These are phyloP conservation scores for Pseudogymnoascus sp. DNA, from an alignment of 2,329 filamentous ascomycete genomes.

Conservation along the genomic window DNA sequence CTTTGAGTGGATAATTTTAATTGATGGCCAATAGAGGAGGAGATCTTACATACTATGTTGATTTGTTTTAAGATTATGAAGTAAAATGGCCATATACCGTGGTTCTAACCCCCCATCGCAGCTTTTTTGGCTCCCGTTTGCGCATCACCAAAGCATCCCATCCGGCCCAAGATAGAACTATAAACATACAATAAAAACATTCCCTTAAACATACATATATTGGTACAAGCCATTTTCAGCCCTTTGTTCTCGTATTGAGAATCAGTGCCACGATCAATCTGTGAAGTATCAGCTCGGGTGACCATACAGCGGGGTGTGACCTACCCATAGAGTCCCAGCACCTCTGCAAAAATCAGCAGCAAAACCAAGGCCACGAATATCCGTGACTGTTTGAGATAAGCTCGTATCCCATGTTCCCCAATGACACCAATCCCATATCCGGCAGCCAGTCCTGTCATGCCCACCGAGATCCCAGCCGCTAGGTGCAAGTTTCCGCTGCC, in stretches of 20 bases:
- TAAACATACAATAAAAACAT: not conserved
- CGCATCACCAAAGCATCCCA: not conserved
- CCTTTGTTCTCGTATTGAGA: not conserved
- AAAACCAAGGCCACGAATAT: constrained; percentile 1
- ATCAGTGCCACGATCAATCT: not conserved
- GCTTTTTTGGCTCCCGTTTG: not conserved
- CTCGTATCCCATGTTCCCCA: not conserved
- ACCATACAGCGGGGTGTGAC: not conserved
- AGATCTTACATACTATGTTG: not conserved
- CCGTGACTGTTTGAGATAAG: not conserved
- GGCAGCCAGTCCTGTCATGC: not conserved
- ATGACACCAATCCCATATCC: constrained; percentile 3
- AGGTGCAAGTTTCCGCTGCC: constrained; percentile 1
- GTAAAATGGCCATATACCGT: not conserved
- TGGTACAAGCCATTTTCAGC: not conserved
- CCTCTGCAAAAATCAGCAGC: not conserved
- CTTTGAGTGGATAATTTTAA: not conserved
- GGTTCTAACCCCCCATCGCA: not conserved
- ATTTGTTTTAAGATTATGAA: not conserved
- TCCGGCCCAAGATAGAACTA: not conserved
- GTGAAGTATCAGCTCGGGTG: not conserved
- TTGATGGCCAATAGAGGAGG: not conserved
- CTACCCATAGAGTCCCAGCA: not conserved
- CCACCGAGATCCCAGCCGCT: not conserved
- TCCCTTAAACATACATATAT: not conserved